phyloP scores from a whole-genome alignment of 2,329 filamentous ascomycete genomes.

The Cladosporium sp. region DNA sequence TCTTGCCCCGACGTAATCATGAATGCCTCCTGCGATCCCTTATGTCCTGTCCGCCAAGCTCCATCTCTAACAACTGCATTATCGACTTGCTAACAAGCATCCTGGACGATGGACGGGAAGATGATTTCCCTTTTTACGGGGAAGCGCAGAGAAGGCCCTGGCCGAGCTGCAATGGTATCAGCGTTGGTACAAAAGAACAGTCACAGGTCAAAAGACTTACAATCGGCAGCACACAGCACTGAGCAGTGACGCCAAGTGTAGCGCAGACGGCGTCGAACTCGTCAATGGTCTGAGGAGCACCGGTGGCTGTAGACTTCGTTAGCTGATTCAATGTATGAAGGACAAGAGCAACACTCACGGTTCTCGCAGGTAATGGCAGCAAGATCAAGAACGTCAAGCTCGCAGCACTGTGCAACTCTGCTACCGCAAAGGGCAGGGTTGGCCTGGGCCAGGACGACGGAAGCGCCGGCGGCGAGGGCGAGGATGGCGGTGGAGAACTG shows the following conservation, averaged over 20 bases:
- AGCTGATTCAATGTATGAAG: neutral
- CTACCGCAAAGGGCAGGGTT: slow-evolving; percentile 19
- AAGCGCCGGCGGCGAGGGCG: slow-evolving; percentile 22
- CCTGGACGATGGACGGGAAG: neutral
- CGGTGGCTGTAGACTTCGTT: neutral
- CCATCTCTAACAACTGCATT: neutral
- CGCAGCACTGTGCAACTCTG: slow-evolving; percentile 21
- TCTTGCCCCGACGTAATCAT: neutral
- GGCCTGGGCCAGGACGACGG: slow-evolving; percentile 18
- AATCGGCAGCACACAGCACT: slow-evolving; percentile 23
- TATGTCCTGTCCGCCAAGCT: neutral
- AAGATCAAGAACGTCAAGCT: slow-evolving; percentile 20
- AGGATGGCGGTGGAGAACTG: slow-evolving; percentile 3
- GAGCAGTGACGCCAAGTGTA: slow-evolving; percentile 20
- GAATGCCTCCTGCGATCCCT: neutral
- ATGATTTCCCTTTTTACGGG: neutral
- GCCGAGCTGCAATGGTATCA: slow-evolving; percentile 10
- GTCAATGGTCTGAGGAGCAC: slow-evolving; percentile 6
- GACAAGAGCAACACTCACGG: neutral
- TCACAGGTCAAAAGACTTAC: slow-evolving; percentile 10
- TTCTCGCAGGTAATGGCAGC: slow-evolving; percentile 21
- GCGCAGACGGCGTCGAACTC: slow-evolving; percentile 19
- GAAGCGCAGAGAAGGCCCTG: slow-evolving; percentile 17
- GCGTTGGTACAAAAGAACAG: neutral
- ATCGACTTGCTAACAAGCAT: neutral